Evolutionary conservation across 768 basidiomycete genomes (phyloP).

Genomic region (Naganishia vishniacii): DNA sequence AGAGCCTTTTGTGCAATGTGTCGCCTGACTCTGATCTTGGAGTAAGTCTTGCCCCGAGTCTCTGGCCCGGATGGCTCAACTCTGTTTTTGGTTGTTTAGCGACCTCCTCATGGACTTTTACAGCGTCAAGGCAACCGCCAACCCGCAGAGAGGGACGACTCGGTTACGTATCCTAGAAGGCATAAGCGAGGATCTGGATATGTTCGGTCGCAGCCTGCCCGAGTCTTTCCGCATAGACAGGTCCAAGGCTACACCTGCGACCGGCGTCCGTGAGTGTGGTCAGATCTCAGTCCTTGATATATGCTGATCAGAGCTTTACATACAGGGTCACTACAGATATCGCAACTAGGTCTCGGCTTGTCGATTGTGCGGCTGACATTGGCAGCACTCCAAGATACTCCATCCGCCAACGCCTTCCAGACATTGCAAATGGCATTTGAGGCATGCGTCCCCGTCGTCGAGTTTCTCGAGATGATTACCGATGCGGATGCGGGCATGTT

Average conservation of each 20-base stretch:
- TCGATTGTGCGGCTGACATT: conserved; percentile 6
- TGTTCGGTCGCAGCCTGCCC: conserved; percentile 1
- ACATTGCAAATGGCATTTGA: conserved; percentile 8
- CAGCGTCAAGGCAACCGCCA: conserved; percentile 1
- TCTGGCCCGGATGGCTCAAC: neutral
- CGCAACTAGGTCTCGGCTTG: conserved; percentile 18
- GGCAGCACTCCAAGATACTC: neutral
- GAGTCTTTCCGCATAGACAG: conserved; percentile 4
- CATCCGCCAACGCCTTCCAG: neutral
- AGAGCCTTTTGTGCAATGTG: conserved; percentile 27
- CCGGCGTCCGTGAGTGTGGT: conserved; percentile 4
- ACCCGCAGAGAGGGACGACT: neutral
- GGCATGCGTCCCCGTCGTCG: conserved; percentile 13
- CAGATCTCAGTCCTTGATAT: neutral
- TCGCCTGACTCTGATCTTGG: conserved; percentile 25
- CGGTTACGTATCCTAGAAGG: conserved; percentile 8
- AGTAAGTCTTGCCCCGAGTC: conserved; percentile 8
- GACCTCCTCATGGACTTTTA: conserved; percentile 17
- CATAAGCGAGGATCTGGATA: conserved; percentile 16
- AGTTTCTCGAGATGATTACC: conserved; percentile 21
- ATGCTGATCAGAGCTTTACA: neutral
- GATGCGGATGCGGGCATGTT: conserved; percentile 21
- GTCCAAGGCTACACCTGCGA: neutral
- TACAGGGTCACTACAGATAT: conserved; percentile 20
- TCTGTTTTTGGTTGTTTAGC: neutral